Base-by-base conservation (phyloP, 768 basidiomycete genomes). In the Trametes elegans region DNA sequence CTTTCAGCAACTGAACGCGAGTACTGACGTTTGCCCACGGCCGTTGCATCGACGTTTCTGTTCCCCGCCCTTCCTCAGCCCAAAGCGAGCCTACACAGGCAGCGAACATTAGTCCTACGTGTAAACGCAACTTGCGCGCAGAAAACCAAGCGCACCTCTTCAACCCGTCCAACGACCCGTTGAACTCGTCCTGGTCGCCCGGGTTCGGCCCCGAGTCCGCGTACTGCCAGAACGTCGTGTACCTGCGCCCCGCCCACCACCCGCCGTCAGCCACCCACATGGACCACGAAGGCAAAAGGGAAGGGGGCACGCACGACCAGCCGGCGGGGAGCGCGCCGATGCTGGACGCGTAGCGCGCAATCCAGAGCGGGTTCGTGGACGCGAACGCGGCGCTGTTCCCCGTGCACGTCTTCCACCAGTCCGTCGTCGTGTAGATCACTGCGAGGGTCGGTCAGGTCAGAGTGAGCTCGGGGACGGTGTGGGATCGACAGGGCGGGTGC, bases 371-470 rank as follows among this genome's bases (percentile, higher is more conserved):
- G 64, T 79, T 84, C 49, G 70, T 76, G 3, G 62, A 49, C 1
- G 64, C 75, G 58, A 87, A 87, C 4, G 68, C 70, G 13, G 71
- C 69, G 51, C 76, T 81, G 65, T 84, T 81, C 0, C 80, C 83
- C 2, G 86, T 87, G 66, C 86, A 88, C 8, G 73, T 75, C 9
- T 61, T 79, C 86, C 86, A 88, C 85, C 85, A 87, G 64, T 78
- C 72, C 10, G 82, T 84, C 3, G 80, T 83, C 26, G 81, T 81
- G 59, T 86, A 86, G 52, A 85, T 83, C 35, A 80, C 81, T 79
- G n/a, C n/a, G n/a, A n/a, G n/a, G n/a, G n/a, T n/a, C n/a, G n/a
- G n/a, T n/a, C n/a, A n/a, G n/a, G n/a, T n/a, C n/a, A n/a, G n/a
- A n/a, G 50, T 38, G 19, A 16, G 19, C 31, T 41, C 10, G 5